Percentiles rank a stretch among this genome's conserved stretches.
These are phyloP conservation scores for Wolfiporia cocos DNA, from an alignment of 1,284 basidiomycete species.

Conservation along the genomic window DNA sequence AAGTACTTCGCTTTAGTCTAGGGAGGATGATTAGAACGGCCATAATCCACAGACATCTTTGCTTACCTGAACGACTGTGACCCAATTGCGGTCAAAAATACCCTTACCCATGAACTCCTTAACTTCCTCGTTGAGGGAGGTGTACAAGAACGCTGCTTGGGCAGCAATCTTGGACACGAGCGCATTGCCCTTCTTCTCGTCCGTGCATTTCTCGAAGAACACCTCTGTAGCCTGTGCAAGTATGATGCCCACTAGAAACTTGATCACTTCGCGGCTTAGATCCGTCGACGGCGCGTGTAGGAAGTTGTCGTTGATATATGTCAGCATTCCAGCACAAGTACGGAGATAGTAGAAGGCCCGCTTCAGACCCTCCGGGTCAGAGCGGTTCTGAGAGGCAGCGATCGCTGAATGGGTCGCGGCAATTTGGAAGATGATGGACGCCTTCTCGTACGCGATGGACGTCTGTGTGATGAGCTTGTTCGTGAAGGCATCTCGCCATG, in stretches of 20 bases:
- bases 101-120: slow-evolving; percentile 96
- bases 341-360: slow-evolving; percentile 91
- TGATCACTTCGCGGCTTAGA: slow-evolving; percentile 90
- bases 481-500: slow-evolving; percentile 97
- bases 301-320: slow-evolving; percentile 99
- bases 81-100: slow-evolving; percentile 95
- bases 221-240: slow-evolving; percentile 95
- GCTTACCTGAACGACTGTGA: slow-evolving; percentile 71
- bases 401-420: slow-evolving; percentile 91
- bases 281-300: slow-evolving; percentile 98
- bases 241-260: slow-evolving; percentile 83
- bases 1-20: slow-evolving; percentile 92
- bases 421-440: slow-evolving; percentile 96
- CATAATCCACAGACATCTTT: too few relatives aligned
- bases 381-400: slow-evolving; percentile 76
- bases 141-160: slow-evolving; percentile 82
- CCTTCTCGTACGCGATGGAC: slow-evolving; percentile 97
- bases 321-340: slow-evolving; percentile 95
- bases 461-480: slow-evolving; percentile 91
- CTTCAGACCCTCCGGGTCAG: slow-evolving; percentile 93
- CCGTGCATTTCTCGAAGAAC: slow-evolving; percentile 91
- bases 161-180: slow-evolving; percentile 85
- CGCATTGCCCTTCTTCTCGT: slow-evolving; percentile 81
- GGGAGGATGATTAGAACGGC: too few relatives aligned
- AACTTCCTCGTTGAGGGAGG: slow-evolving; percentile 76